phyloP scores from a whole-genome alignment of 2,329 filamentous ascomycete species.

The Penicillium sp. region DNA sequence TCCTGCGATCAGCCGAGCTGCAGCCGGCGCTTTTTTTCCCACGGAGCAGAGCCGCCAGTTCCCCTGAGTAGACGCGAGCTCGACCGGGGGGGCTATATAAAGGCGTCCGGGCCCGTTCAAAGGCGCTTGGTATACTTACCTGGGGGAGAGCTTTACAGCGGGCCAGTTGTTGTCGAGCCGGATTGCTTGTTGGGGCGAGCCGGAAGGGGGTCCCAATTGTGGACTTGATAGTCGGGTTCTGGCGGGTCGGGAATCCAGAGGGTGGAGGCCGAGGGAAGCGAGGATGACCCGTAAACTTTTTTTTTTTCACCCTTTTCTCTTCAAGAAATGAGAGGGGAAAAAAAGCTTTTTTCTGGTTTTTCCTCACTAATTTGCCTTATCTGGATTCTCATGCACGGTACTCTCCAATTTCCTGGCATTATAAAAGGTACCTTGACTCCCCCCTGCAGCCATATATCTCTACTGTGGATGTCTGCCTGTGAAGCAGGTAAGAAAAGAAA shows the following conservation, averaged over 20 bases:
- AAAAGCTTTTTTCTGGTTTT: no score
- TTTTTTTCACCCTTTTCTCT: constrained; percentile 4
- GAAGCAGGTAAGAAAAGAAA: background rate
- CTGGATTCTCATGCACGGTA: background rate
- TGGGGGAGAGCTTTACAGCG: background rate
- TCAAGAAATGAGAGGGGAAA: no score
- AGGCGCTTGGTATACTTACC: background rate
- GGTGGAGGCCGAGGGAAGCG: constrained; percentile 27
- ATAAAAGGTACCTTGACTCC: constrained; percentile 6
- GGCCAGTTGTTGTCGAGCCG: constrained; percentile 8
- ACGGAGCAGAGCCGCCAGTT: constrained; percentile 22
- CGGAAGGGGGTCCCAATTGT: constrained; percentile 15
- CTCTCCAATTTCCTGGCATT: background rate
- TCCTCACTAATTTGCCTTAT: no score
- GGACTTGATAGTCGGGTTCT: constrained; percentile 21
- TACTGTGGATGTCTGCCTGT: background rate
- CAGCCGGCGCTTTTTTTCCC: constrained; percentile 15
- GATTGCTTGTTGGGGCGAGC: constrained; percentile 20
- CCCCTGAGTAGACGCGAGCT: background rate
- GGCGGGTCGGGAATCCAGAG: constrained; percentile 26
- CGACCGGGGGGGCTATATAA: constrained; percentile 7
- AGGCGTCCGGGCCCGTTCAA: constrained; percentile 1
- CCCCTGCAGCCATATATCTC: constrained; percentile 2
- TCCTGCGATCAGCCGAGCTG: constrained; percentile 27
- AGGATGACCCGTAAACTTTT: constrained; percentile 14